phyloP scores from a whole-genome alignment of 139 green algal species.

The Tetraselmis chui region DNA sequence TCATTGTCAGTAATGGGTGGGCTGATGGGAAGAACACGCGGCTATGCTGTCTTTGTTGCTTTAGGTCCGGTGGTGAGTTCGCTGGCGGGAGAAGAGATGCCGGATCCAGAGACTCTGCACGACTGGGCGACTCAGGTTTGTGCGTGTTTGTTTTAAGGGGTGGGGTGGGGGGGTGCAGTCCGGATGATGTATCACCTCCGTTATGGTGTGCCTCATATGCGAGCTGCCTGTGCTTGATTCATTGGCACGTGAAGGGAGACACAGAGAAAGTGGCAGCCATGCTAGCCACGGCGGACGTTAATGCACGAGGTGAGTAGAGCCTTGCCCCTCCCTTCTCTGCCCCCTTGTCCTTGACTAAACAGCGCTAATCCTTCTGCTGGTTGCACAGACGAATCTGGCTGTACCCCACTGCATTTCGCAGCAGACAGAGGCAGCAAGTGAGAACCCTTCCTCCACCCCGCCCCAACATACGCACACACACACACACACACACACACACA shows the following conservation, averaged over 20 bases:
- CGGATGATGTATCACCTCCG: too few relatives aligned
- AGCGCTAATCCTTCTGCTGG: neutral
- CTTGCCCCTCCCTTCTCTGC: neutral
- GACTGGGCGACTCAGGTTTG: neutral
- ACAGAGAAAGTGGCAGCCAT: neutral
- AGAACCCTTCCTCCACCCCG: neutral
- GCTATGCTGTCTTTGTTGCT: neutral
- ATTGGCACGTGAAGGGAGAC: neutral
- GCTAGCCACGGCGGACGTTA: neutral
- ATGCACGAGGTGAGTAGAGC: neutral
- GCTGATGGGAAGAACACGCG: too few relatives aligned
- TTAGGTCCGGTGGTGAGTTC: neutral
- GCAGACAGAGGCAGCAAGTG: slow-evolving; percentile 15
- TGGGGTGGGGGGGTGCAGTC: too few relatives aligned
- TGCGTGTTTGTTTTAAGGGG: too few relatives aligned
- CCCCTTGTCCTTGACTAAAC: neutral
- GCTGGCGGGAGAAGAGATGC: neutral
- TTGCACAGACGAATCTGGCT: slow-evolving; percentile 15
- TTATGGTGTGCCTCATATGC: too few relatives aligned
- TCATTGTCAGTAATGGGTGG: too few relatives aligned
- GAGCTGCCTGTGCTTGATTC: too few relatives aligned
- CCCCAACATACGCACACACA: too few relatives aligned
- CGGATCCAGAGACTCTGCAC: neutral
- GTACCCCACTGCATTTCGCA: slow-evolving; percentile 25
- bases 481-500: too few relatives aligned